phyloP scores from a whole-genome alignment of 164 flowering plant genomes.

The Pachysandra terminalis region DNA sequence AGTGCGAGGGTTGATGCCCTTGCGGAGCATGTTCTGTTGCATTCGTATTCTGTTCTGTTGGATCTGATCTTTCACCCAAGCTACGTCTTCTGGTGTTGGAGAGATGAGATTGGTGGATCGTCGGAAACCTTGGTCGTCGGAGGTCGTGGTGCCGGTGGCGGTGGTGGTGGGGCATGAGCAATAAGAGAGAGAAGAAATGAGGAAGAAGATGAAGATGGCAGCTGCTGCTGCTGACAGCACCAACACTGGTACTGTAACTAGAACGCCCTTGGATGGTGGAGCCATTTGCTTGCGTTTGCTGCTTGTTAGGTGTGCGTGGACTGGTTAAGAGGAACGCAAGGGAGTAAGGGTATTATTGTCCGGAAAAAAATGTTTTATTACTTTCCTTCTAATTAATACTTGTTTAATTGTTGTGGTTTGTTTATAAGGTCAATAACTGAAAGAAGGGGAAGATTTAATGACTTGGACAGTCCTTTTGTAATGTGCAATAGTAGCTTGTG shows the following conservation, averaged over 20 bases:
- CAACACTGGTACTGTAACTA: conserved; percentile 43
- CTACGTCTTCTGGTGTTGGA: conserved; percentile 56
- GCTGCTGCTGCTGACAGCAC: too few relatives aligned
- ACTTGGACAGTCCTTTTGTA: too few relatives aligned
- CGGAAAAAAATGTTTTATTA: too few relatives aligned
- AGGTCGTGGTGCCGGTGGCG: conserved; percentile 13
- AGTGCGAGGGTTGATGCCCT: conserved; percentile 95
- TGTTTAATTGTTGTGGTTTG: too few relatives aligned
- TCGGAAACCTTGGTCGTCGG: neutral
- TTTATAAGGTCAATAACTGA: too few relatives aligned
- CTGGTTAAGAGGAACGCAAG: too few relatives aligned
- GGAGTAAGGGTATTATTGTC: too few relatives aligned
- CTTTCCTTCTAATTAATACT: too few relatives aligned
- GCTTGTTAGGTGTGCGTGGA: too few relatives aligned
- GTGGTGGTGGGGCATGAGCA: conserved; percentile 36
- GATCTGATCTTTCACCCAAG: conserved; percentile 65
- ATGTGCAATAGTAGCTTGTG: too few relatives aligned
- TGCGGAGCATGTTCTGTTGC: conserved; percentile 66
- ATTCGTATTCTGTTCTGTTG: conserved; percentile 62
- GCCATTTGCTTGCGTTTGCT: too few relatives aligned
- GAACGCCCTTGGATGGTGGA: conserved; percentile 29
- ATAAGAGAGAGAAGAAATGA: conserved; percentile 48
- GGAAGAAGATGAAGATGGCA: conserved; percentile 58
- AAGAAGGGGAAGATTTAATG: too few relatives aligned
- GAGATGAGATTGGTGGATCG: conserved; percentile 28